Base-by-base conservation (phyloP, 2,329 filamentous ascomycete genomes). In the Neonectria faginata region DNA sequence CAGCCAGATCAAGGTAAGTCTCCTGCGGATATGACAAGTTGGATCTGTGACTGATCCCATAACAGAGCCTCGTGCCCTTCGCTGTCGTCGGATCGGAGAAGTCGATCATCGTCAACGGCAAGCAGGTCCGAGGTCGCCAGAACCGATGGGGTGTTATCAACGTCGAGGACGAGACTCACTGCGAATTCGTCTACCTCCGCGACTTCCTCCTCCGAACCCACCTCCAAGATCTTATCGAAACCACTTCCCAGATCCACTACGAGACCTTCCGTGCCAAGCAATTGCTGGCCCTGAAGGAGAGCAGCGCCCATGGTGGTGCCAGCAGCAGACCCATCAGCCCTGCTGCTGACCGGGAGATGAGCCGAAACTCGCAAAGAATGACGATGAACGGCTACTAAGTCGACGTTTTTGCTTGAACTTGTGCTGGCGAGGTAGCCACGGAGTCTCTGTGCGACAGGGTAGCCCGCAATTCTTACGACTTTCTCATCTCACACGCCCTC, bases 191-290 rank as follows among this genome's bases (percentile, higher is more conserved):
- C 78, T 97, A 97, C 82, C 89, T 99, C 68, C 91, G 96, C 79
- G 95, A 99, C 87, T 99, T 99, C 89, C 89, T 99, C 70, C 97
- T 97, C 75, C 93, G 96, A 79, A 98, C 96, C 69, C 96, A 99
- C 82, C 89, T 99, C 62, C 96, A 99, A 86, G 96, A 99, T 78
- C 89, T 99, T 73, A 97, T 99, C 81, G 96, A 99, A 85, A 99
- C 96, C 33, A 99, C 96, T 52, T 97, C 94, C 74, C 96, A 99
- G 86, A 99, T 97, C 82, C 96, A 99, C 88, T 99, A 99, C 87
- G 96, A 99, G 87, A 97, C 94, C 65, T 99, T 99, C 94, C 94
- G 96, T 82, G 94, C 96, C 76, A 99, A 99, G 90, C 96, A 99
- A 83, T 86, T 99, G 76, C 85, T 99, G 78, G 96, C 96, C 63